Evolutionary conservation across 129 eudicot species (phyloP), one percentile per base, ranked within the genome.

Genomic region (Pseudognaphalium luteoalbum): DNA sequence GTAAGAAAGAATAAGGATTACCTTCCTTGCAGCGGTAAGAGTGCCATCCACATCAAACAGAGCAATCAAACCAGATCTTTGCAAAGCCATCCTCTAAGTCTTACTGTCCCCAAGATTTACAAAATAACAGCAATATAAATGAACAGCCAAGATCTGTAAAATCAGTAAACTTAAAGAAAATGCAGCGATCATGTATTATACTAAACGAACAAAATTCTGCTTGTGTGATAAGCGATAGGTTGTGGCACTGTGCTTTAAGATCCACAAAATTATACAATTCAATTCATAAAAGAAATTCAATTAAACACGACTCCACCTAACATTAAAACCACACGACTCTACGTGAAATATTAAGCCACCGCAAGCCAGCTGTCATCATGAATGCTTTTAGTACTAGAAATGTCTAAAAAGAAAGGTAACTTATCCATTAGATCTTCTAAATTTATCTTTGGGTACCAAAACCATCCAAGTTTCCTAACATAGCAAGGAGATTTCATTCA

Each of bases 41-140:
- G 98, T 93, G 76, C 96, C 98, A 85, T 93, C 97, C 42, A 93
- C 96, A 84, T 93, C 98, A 68, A 93, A 93, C 64, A 93, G 80
- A 68, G 98, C 98, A 84, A 93, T 88, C n/a, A 93, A 75, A 56
- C 96, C 98, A 59, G 97, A 79, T 83, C 52, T 83, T 83, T 80
- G 83, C 32, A 78, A 66, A 70, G 92, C 92, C 98, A 90, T 90
- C 73, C 29, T 74, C 34, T 39, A 50, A 74, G 54, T 63, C 21
- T 74, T 70, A 35, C 82, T 69, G 81, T 47, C 37, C 68, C 57
- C 47, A 82, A 71, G 33, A 66, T 50, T 63, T 22, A 79, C 11
- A 19, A 50, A 78, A 47, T 32, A 47, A 71, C 56, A 77, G 58
- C 22, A 78, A 70, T 30, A 32, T 67, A 54, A 67, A 80, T 30